Evolutionary conservation across 1,139 yeast species (phyloP).

Genomic region (Saccharomyces hybrid): DNA sequence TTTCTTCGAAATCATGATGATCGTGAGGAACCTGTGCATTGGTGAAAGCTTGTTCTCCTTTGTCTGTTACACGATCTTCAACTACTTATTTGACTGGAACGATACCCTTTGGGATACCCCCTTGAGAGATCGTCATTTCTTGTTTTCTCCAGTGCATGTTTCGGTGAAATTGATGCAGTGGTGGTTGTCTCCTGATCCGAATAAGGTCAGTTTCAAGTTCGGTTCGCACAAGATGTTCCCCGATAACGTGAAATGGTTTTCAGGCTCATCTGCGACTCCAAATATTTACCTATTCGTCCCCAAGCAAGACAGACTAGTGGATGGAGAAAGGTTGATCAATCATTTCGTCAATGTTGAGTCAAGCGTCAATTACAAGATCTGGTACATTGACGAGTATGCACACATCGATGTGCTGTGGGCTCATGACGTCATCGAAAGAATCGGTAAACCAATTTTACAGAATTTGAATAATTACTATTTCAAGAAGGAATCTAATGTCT

Average conservation of each 20-base stretch:
- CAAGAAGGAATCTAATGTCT: not conserved
- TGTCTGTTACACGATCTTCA: constrained; percentile 70
- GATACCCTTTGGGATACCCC: constrained; percentile 68
- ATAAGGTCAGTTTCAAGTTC: constrained; percentile 24
- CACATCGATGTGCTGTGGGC: constrained; percentile 94
- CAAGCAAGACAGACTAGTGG: constrained; percentile 49
- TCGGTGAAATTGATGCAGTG: constrained; percentile 78
- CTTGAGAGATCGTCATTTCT: constrained; percentile 62
- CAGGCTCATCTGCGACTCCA: constrained; percentile 18
- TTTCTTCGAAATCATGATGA: constrained; percentile 54
- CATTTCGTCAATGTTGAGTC: constrained; percentile 45
- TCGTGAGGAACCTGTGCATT: constrained; percentile 40
- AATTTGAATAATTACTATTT: constrained; percentile 11
- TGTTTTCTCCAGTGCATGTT: constrained; percentile 80
- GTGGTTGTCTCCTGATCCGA: constrained; percentile 53
- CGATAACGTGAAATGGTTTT: constrained; percentile 29
- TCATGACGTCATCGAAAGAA: constrained; percentile 49
- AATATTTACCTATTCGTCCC: constrained; percentile 46
- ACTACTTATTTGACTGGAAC: constrained; percentile 79
- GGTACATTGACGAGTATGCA: constrained; percentile 52
- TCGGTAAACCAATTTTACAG: constrained; percentile 38
- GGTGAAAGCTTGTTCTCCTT: constrained; percentile 49
- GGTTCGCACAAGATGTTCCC: constrained; percentile 28
- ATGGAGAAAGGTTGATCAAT: constrained; percentile 45
- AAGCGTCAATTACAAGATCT: constrained; percentile 37